Evolutionary conservation across 345 rosid species (phyloP), one percentile per base, ranked within the genome.

Genomic region (Sisymbrium irio): DNA sequence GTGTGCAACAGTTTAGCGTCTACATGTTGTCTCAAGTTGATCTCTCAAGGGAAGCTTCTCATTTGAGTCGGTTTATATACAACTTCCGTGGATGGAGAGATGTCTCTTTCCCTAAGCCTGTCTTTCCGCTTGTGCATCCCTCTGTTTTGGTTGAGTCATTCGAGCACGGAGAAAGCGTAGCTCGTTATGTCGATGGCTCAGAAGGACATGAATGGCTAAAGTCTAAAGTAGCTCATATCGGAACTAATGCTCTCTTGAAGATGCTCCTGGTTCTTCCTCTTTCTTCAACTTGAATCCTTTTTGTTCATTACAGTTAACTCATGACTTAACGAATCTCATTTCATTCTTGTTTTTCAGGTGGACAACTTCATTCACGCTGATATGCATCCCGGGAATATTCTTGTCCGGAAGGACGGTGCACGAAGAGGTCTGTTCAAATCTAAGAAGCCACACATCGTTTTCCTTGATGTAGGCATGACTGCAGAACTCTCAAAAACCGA

Each of bases 11-110:
- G 80, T 96, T 96, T 75, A 89, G 90, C 15, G 91, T 87, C 62
- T 96, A 87, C 80, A 92, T 92, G 98, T 83, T 96, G 94, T 92
- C 98, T 79, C 99, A 96, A 80, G 98, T 92, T 65, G 99, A 96
- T 80, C 99, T 96, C 71, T 96, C 99, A 7, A 89, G 99, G 77
- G 99, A 96, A 84, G 99, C 99, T 84, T 90, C 98, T 47, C 97
- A 90, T 80, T 78, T 96, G 81, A 90, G 88, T 80, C 90, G 97
- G 58, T 96, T 96, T 76, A 88, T 87, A 56, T 92, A 92, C 62
- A 96, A 96, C 76, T 96, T 96, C 80, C 86, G 97, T 42, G 77
- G 84, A 33, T 92, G 97, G 94, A 92, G 82, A 80, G 89, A 96
- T 83, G 98, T 96, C 55, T 96, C 99, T 74, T 96, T 92, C 72